Evolutionary conservation across 768 basidiomycete genomes (phyloP).

Genomic region (Gymnopilus dilepis): DNA sequence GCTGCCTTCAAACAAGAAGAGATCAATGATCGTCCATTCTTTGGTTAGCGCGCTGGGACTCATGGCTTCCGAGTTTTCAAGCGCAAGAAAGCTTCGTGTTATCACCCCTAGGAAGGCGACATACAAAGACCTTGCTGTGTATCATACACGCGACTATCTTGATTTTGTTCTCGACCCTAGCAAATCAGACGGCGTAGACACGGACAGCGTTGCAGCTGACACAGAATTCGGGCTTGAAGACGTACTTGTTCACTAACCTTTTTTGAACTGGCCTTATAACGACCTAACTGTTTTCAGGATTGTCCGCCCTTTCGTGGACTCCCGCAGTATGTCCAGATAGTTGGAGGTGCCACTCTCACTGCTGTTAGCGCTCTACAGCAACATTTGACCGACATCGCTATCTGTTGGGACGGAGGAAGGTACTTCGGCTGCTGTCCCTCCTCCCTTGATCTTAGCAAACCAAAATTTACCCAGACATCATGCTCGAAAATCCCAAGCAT

Average conservation of each 20-base stretch:
- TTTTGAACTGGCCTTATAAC: too few species aligned
- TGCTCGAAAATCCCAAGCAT: constrained; percentile 75
- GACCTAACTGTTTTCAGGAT: constrained; percentile 61
- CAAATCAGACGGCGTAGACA: constrained; percentile 23
- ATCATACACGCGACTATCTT: constrained; percentile 77
- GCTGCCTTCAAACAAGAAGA: constrained; percentile 71
- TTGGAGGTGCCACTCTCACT: constrained; percentile 81
- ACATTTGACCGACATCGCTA: constrained; percentile 59
- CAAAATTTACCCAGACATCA: too few species aligned
- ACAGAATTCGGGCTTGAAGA: constrained; percentile 57
- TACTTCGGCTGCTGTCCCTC: constrained; percentile 26
- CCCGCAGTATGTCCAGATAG: constrained; percentile 65
- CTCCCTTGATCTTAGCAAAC: too few species aligned
- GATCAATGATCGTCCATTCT: constrained; percentile 71
- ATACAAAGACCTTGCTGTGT: constrained; percentile 60
- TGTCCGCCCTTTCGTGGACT: constrained; percentile 81
- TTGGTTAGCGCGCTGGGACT: constrained; percentile 60
- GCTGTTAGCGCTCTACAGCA: constrained; percentile 67
- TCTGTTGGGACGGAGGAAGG: constrained; percentile 95
- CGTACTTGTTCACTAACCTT: too few species aligned
- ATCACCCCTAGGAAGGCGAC: constrained; percentile 61
- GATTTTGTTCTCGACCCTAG: constrained; percentile 54
- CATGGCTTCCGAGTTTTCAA: constrained; percentile 37
- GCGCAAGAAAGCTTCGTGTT: constrained; percentile 42
- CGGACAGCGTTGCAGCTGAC: constrained; percentile 14